Base-by-base conservation (phyloP, 2,329 filamentous ascomycete species). In the Dactylonectria estremocensis region DNA sequence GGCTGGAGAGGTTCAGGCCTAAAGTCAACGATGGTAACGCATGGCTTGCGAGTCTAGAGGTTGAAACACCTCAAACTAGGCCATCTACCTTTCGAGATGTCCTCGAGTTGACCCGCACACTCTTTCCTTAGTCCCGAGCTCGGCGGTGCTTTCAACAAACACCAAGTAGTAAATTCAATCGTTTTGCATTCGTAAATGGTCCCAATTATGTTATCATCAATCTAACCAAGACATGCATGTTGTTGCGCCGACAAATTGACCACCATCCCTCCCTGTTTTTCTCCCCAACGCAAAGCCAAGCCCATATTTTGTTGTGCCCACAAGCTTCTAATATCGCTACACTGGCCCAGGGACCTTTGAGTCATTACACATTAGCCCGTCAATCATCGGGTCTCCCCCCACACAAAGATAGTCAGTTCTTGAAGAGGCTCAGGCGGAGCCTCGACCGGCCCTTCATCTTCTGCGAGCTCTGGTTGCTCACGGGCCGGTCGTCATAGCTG, bases 1-100 rank as follows among this genome's bases (percentile, higher is more conserved):
- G 28, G 66, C 58, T 53, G 72, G 69, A 48, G 66, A 66, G 46
- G 57, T 67, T 13, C 71, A 73, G 67, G 73, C 71, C 55, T 75
- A 7, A 50, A 53, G 31, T 14, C 16, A 22, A 18, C 6, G 13
- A 35, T n/a, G 31, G 7, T 11, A 13, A 28, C 16, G n/a, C 14
- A 53, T 35, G 50, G 45, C 18, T 20, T 8, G 50, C n/a, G 1
- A 35, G 31, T 22, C 49, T 52, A 6, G n/a, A 20, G n/a, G 50
- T 53, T 53, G 50, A 35, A 35, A 35, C 31, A 35, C 50, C 10
- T 13, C 10, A 10, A 37, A n/a, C n/a, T 10, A 14, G 24, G 31
- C n/a, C 31, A 20, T 53, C 28, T 16, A 9, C 31, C 49, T 33
- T 43, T 43, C 28, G 16, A 28, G 28, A n/a, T 48, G 20, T 48